phyloP scores from a whole-genome alignment of 2,329 filamentous ascomycete genomes.

The Allantophomopsis cytisporea region DNA sequence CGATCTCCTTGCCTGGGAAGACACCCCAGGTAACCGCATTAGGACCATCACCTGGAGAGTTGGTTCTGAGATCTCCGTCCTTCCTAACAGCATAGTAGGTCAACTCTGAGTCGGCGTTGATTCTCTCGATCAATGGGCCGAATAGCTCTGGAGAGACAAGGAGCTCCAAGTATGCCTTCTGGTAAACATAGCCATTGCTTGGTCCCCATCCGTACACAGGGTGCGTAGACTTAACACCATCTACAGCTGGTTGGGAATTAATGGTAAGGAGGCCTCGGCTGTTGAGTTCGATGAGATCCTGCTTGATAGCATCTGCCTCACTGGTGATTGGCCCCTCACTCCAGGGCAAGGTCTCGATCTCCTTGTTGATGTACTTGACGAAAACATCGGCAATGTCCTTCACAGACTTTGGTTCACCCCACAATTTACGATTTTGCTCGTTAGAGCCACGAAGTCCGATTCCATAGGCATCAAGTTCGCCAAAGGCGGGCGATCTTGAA shows the following conservation, averaged over 20 bases:
- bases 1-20: conserved; percentile 96
- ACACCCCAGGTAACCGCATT: conserved; percentile 99
- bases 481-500: conserved; percentile 88
- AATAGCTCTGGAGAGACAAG: conserved; percentile 73
- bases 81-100: conserved; percentile 93
- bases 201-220: conserved; percentile 90
- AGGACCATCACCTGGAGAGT: conserved; percentile 72
- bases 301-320: conserved; percentile 68
- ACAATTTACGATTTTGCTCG: conserved; percentile 88
- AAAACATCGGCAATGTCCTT: conserved; percentile 76
- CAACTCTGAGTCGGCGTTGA: conserved; percentile 66
- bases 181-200: conserved; percentile 90
- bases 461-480: conserved; percentile 87
- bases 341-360: conserved; percentile 79
- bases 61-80: conserved; percentile 68
- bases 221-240: conserved; percentile 79
- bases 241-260: conserved; percentile 93
- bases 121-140: conserved; percentile 60
- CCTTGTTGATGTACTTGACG: conserved; percentile 68
- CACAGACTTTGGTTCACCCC: conserved; percentile 73
- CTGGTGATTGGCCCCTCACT: conserved; percentile 77
- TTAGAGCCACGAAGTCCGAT: conserved; percentile 90
- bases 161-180: conserved; percentile 93
- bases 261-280: conserved; percentile 79
- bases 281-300: conserved; percentile 72